Evolutionary conservation across 2,329 filamentous ascomycete species (phyloP), one percentile per base, ranked within the genome.

Genomic region (Xenoacremonium recifei): DNA sequence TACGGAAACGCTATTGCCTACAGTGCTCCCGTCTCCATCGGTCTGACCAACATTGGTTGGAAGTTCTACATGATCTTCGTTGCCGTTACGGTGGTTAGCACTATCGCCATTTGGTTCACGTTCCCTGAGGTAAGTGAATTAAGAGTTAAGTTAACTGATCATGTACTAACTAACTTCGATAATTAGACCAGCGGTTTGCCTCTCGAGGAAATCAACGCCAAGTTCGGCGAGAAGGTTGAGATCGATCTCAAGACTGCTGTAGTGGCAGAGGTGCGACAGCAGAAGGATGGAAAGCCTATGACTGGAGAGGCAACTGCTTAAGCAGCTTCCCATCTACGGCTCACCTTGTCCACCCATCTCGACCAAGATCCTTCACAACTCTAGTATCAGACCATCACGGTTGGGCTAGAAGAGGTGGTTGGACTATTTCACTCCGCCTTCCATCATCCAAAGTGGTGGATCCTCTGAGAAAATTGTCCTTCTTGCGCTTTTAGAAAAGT

Each of bases 81-180:
- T 10, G 48, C 40, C 13, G 45, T 50, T 34, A 47, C 38, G 4
- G 34, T 48, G n/a, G 33, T 41, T 12, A 42, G 41, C 30, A 42
- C 48, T 51, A 58, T 63, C 15, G 53, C 58, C 21, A 59, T 48
- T 21, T 58, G 35, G 15, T 42, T 59, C 42, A 50, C 51, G 7
- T 52, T 51, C 27, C 52, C 50, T 1, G 53, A 58, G 34, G n/a
- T n/a, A n/a, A n/a, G n/a, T n/a, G n/a, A n/a, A n/a, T n/a, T n/a
- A n/a, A n/a, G n/a, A n/a, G n/a, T n/a, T 40, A 49, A 41, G 12
- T 21, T 6, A 20, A 3, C 16, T 20, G 10, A 35, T 6, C 6
- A 16, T 7, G 23, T 13, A 17, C 18, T 19, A 17, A 17, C 36
- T 44, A 21, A 44, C 16, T 4, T 18, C 12, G 10, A 31, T 15